These are phyloP conservation scores for Kodamaea arcana DNA, from an alignment of 1,139 yeast species.

Conservation along the genomic window DNA sequence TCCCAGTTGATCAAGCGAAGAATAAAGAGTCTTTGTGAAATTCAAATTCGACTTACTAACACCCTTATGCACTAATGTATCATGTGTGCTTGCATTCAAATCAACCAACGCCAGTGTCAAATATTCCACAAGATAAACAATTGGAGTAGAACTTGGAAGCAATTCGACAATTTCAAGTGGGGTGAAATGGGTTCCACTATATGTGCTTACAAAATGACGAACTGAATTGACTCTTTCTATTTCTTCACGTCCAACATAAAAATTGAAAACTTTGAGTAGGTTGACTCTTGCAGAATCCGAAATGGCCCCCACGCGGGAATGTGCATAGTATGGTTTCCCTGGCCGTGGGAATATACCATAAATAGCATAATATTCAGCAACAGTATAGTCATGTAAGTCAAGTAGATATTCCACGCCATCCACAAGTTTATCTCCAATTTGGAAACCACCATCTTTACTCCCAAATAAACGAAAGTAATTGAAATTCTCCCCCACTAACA, in stretches of 20 bases:
- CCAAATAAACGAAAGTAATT: slow-evolving; percentile 9
- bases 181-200: slow-evolving; percentile 18
- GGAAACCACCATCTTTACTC: neutral
- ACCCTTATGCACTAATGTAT: slow-evolving; percentile 22
- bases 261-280: slow-evolving; percentile 18
- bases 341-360: slow-evolving; percentile 22
- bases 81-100: slow-evolving; percentile 19
- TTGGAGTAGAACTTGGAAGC: slow-evolving; percentile 32
- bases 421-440: too few species aligned
- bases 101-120: slow-evolving; percentile 20
- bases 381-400: slow-evolving; percentile 23
- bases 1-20: too few species aligned
- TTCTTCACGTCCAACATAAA: slow-evolving; percentile 17
- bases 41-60: slow-evolving; percentile 28
- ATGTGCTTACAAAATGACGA: slow-evolving; percentile 27
- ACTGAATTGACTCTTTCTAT: slow-evolving; percentile 19
- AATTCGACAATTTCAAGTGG: slow-evolving; percentile 24
- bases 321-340: slow-evolving; percentile 15
- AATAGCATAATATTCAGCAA: slow-evolving; percentile 33
- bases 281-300: slow-evolving; percentile 4
- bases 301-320: neutral
- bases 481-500: slow-evolving; percentile 6
- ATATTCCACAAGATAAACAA: slow-evolving; percentile 28
- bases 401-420: slow-evolving; percentile 10
- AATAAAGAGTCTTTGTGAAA: slow-evolving; percentile 13